A percentile compares a stretch with the other conserved stretches of the same genome.
Evolutionary conservation across 2,329 filamentous ascomycete species (phyloP).

Genomic region (Cryphonectria japonica): DNA sequence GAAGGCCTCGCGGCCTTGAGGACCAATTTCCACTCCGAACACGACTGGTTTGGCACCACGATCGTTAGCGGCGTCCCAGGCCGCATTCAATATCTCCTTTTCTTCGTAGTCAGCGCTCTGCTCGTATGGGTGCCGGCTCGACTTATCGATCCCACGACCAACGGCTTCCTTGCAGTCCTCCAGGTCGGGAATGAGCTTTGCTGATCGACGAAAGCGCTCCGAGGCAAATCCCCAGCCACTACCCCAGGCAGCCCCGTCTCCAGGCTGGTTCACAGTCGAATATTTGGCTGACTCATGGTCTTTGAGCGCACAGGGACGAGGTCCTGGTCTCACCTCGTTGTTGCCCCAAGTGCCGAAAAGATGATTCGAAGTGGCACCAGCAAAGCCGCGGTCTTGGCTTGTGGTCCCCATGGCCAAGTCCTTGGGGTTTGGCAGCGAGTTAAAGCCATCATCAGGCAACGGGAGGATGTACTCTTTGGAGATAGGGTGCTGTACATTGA

Average conservation of each 20-base stretch:
- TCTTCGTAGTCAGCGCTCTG: constrained; percentile 19
- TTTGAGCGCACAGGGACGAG: neutral
- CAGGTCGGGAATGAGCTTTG: constrained; percentile 21
- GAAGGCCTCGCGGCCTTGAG: neutral
- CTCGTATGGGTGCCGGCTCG: constrained; percentile 16
- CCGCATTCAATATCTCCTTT: neutral
- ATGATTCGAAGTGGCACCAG: neutral
- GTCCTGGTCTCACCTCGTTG: constrained; percentile 13
- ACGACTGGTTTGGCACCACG: neutral
- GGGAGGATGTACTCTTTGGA: constrained; percentile 26
- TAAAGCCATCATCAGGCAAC: constrained; percentile 14
- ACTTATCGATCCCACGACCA: constrained; percentile 7
- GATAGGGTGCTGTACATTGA: constrained; percentile 26
- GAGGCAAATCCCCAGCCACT: constrained; percentile 24
- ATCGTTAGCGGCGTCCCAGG: neutral
- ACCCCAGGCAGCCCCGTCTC: constrained; percentile 15
- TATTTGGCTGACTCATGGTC: neutral
- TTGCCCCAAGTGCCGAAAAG: neutral
- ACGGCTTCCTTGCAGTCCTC: constrained; percentile 24
- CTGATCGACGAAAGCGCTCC: constrained; percentile 19
- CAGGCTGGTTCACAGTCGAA: neutral
- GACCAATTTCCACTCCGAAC: neutral
- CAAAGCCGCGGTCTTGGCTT: too few species aligned
- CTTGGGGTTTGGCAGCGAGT: neutral
- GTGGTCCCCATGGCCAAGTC: neutral